Evolutionary conservation across 192 early-diverging fungal species (phyloP), one percentile per base, ranked within the genome.

Genomic region (Paraglomus occultum): DNA sequence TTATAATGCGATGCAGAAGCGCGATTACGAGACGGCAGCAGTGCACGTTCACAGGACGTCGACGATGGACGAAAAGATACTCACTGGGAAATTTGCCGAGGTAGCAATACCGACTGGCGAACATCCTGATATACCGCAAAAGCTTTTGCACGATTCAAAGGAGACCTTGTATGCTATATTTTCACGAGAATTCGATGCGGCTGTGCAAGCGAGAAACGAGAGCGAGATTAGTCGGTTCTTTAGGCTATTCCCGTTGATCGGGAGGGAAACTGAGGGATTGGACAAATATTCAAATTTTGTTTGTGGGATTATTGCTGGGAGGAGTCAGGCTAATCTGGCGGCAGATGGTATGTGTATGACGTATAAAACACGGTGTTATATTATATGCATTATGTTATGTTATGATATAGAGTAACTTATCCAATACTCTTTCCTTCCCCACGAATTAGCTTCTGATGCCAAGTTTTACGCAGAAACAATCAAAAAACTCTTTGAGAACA

Each of bases 271-370:
- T n/a, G 82, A 91, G 31, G 96, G 96, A 14, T 76, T 99, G 55
- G 94, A 96, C 77, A 87, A 86, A 76, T 95, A 94, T 71, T 87
- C 92, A 17, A 78, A 81, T 42, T 97, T 95, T 79, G 83, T 98
- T 23, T 94, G 90, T 74, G 78, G 83, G 1, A 89, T 89, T 52
- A 84, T 98, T 42, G 82, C 83, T 40, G 84, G 90, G 61, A 85
- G 92, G 59, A 86, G 87, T 31, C 87, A 91, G n/a, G 87, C 88
- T 18, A 82, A 80, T 58, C 78, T 93, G 73, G 72, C 78, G 14
- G 77, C 67, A 50, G 64, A 64, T 55, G 76, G 80, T 82, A 75
- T 49, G 77, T 49, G 77, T 48, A 18, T 31, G 39, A 23, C 31
- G 31, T 31, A 31, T 31, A n/a, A n/a, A n/a, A n/a, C n/a, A 31